Percentiles rank a stretch among this genome's conserved stretches.
These are phyloP conservation scores for Cryptococcus sp. DNA, from an alignment of 1,284 basidiomycete species.

Conservation along the genomic window DNA sequence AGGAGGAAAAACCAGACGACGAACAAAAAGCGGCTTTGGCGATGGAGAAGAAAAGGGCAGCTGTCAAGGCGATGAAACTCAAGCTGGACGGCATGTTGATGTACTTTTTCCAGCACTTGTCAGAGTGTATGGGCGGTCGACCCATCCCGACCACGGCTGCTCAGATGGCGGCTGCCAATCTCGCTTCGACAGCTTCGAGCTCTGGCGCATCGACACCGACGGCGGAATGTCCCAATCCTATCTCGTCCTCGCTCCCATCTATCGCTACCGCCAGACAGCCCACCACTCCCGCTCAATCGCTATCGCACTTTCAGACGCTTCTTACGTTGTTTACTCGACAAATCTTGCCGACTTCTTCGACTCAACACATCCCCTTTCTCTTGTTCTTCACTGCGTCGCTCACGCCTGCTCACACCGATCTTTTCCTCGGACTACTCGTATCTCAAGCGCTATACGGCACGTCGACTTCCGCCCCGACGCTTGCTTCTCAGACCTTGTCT, in stretches of 20 bases:
- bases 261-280: constrained; percentile 13
- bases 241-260: constrained; percentile 10
- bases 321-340: constrained; percentile 88
- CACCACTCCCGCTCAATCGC: constrained; percentile 30
- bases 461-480: constrained; percentile 16
- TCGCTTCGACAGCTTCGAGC: constrained; percentile 13
- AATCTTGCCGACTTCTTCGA: constrained; percentile 92
- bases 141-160: constrained; percentile 19
- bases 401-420: constrained; percentile 80
- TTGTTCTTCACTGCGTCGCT: constrained; percentile 93
- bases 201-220: constrained; percentile 33
- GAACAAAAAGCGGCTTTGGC: constrained; percentile 46
- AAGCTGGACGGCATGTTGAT: constrained; percentile 87
- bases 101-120: constrained; percentile 71
- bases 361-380: constrained; percentile 94
- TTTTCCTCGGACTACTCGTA: constrained; percentile 88
- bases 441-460: constrained; percentile 80
- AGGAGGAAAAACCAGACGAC: constrained; percentile 52
- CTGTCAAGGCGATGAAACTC: constrained; percentile 74
- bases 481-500: constrained; percentile 27
- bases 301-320: constrained; percentile 73
- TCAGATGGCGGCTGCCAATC: constrained; percentile 31
- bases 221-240: constrained; percentile 21
- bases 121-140: constrained; percentile 36
- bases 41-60: constrained; percentile 55